A percentile compares a stretch with the other conserved stretches of the same genome.
These are phyloP conservation scores for Coprinopsis strossmayeri DNA, from an alignment of 768 basidiomycete species.

Conservation along the genomic window DNA sequence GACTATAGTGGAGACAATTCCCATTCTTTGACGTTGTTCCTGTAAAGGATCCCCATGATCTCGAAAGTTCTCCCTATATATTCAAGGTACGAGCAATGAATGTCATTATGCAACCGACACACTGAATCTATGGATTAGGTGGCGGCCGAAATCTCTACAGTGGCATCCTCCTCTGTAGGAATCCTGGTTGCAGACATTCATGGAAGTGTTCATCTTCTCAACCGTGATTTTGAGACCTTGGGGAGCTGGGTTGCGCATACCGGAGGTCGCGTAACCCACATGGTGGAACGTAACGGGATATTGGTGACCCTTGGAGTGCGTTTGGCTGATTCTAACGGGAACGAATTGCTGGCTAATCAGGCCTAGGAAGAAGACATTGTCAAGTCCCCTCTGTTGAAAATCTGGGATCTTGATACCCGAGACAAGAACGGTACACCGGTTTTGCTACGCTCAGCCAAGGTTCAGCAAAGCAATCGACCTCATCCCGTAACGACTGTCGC, in stretches of 20 bases:
- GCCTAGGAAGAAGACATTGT: conserved; percentile 69
- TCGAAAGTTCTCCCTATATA: conserved; percentile 66
- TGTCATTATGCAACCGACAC: no score
- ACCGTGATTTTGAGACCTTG: conserved; percentile 63
- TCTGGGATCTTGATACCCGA: conserved; percentile 78
- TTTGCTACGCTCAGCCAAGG: conserved; percentile 68
- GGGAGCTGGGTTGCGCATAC: conserved; percentile 78
- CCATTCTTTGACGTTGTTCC: conserved; percentile 78
- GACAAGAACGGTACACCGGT: conserved; percentile 59
- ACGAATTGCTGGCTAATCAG: neutral
- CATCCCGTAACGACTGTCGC: conserved; percentile 83
- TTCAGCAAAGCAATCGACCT: conserved; percentile 69
- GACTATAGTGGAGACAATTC: conserved; percentile 76
- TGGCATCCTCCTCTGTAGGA: conserved; percentile 57
- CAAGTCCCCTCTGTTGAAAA: conserved; percentile 67
- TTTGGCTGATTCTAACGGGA: conserved; percentile 15
- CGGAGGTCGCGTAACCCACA: conserved; percentile 77
- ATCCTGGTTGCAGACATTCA: conserved; percentile 81
- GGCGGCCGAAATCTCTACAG: conserved; percentile 68
- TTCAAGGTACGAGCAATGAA: conserved; percentile 49
- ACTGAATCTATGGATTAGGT: conserved; percentile 33
- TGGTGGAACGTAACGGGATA: conserved; percentile 75
- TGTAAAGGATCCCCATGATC: conserved; percentile 75
- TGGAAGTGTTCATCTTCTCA: conserved; percentile 73
- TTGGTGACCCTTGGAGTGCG: conserved; percentile 87